phyloP scores from a whole-genome alignment of 352 stramenopile species.

The Globisporangium uncinulatum region DNA sequence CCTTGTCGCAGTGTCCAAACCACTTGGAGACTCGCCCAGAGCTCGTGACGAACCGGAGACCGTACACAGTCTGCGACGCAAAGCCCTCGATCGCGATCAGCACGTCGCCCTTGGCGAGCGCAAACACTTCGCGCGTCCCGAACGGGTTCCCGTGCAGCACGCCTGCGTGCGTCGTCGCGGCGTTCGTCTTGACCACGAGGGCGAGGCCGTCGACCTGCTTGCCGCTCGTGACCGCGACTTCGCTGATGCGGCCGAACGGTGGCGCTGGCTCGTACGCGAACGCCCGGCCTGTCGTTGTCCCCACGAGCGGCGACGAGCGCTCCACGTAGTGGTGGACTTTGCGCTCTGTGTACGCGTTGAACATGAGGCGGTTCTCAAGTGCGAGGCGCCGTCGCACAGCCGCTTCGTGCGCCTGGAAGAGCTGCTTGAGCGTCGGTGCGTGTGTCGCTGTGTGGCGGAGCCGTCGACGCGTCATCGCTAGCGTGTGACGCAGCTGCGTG shows the following conservation, averaged over 20 bases:
- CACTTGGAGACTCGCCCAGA: conserved; percentile 58
- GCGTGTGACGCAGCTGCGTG: conserved; percentile 18
- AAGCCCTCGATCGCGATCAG: conserved; percentile 63
- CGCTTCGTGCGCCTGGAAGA: conserved; percentile 57
- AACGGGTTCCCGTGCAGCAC: conserved; percentile 65
- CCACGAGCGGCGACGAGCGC: conserved; percentile 39
- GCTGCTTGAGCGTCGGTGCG: conserved; percentile 66
- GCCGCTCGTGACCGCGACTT: conserved; percentile 57
- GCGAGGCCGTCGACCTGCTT: conserved; percentile 71
- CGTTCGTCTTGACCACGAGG: conserved; percentile 54
- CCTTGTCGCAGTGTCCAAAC: conserved; percentile 72
- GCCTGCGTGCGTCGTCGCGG: conserved; percentile 32
- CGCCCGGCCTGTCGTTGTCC: conserved; percentile 24
- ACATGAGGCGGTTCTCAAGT: conserved; percentile 72
- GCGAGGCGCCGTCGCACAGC: conserved; percentile 48
- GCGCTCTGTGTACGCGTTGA: conserved; percentile 63
- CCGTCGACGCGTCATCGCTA: conserved; percentile 17
- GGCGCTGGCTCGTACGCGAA: conserved; percentile 66
- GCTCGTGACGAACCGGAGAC: conserved; percentile 56
- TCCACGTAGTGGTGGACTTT: conserved; percentile 64
- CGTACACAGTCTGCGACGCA: conserved; percentile 67
- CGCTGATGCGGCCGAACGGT: conserved; percentile 58
- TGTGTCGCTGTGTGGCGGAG: conserved; percentile 35
- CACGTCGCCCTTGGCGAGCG: conserved; percentile 46
- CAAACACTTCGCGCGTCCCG: conserved; percentile 56